Evolutionary conservation across 2,329 filamentous ascomycete genomes (phyloP), one percentile per base, ranked within the genome.

Genomic region (Westerdykella aurantiaca): DNA sequence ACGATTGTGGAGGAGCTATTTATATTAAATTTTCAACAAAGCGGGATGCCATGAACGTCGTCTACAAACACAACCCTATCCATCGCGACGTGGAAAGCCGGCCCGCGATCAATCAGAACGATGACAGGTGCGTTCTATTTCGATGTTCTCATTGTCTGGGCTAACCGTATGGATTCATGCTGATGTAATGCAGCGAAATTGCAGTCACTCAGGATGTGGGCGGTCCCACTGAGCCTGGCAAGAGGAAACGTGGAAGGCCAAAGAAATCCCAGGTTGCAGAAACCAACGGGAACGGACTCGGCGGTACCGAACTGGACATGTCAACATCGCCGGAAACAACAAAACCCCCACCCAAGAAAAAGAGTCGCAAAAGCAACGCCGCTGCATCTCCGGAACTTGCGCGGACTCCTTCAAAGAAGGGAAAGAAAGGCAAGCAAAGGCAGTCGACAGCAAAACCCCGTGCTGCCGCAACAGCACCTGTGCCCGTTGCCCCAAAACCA

Each of bases 11-110:
- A 14, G 63, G 64, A 29, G 60, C 62, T 6, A 55, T 67, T 16
- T 53, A 60, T 23, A 47, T 67, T 41, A 66, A 60, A 29, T 67
- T 66, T 39, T 67, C 63, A 2, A 59, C 53, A 31, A 61, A 64
- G 44, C 50, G 61, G 37, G 55, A 62, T 23, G 60, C 60, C 5
- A 51, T 67, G 25, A 60, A 66, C 37, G 58, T 66, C 1, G 55
- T 67, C 17, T 68, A 68, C 41, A 62, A 60, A 38, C 63, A 67
- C 41, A 65, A 64, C 31, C 61, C 58, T 4, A 60, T 66, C 21
- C 63, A 67, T 43, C 39, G 55, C 46, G 53, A 56, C 38, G 43
- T 49, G 6, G 45, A 50, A n/a, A 52, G 44, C n/a, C 51, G 50
- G 21, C 47, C 39, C 33, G 33, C 12, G 11, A 45, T 35, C 12